Evolutionary conservation across 768 basidiomycete genomes (phyloP).

Genomic region (Termitomyces sp.): DNA sequence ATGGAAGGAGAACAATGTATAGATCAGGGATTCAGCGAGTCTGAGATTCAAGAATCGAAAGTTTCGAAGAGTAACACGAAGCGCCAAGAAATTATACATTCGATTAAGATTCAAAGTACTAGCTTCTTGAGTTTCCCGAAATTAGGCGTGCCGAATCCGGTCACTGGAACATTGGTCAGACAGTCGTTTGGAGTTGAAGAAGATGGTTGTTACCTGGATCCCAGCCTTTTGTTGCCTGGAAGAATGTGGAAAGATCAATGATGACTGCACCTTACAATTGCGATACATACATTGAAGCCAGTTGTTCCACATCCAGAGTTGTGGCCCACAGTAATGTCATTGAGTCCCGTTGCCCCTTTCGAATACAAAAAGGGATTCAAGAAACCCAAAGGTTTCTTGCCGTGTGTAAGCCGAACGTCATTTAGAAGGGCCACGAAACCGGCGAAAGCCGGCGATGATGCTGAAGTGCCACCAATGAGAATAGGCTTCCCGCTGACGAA

Average conservation of each 20-base stretch:
- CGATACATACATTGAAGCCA: slow-evolving; percentile 55
- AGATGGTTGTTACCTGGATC: slow-evolving; percentile 44
- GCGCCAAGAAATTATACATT: slow-evolving; percentile 1
- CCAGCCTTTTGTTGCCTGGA: slow-evolving; percentile 52
- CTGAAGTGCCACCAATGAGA: slow-evolving; percentile 61
- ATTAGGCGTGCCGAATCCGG: slow-evolving; percentile 52
- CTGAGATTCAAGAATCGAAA: neutral
- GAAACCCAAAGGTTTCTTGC: slow-evolving; percentile 50
- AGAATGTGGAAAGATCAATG: neutral
- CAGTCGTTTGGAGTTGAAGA: neutral
- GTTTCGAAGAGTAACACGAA: neutral
- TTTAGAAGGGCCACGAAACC: slow-evolving; percentile 62
- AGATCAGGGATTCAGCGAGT: neutral
- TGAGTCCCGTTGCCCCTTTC: slow-evolving; percentile 34
- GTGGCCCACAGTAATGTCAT: slow-evolving; percentile 55
- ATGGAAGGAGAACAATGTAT: neutral
- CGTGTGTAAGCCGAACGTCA: slow-evolving; percentile 46
- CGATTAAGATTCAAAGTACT: slow-evolving; percentile 16
- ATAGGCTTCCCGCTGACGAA: slow-evolving; percentile 32
- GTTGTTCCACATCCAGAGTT: slow-evolving; percentile 57
- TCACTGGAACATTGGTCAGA: slow-evolving; percentile 29
- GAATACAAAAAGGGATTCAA: slow-evolving; percentile 60
- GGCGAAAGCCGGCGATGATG: slow-evolving; percentile 59
- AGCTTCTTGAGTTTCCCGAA: slow-evolving; percentile 40
- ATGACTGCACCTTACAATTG: neutral